Percentiles rank a stretch among this genome's conserved stretches.
Evolutionary conservation across 257 asterid species (phyloP).

Genomic region (Solanum appendiculatum): DNA sequence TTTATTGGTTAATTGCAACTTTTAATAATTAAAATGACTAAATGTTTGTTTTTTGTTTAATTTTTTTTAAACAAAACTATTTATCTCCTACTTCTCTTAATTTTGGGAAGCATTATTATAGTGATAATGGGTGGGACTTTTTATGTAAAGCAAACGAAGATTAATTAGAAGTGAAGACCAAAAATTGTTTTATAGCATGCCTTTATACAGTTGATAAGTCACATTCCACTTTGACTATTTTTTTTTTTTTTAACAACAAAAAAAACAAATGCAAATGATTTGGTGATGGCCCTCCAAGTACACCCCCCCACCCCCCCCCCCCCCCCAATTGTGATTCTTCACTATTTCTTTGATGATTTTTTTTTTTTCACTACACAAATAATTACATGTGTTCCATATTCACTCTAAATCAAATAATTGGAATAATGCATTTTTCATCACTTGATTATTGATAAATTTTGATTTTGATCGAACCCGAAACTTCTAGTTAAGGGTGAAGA

Average conservation of each 20-base stretch:
- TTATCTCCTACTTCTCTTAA: not conserved
- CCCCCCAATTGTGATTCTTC: too few relatives aligned
- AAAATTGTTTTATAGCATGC: constrained; percentile 23
- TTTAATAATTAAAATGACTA: constrained; percentile 7
- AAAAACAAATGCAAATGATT: constrained; percentile 17
- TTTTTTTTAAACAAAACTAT: not conserved
- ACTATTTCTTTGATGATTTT: not conserved
- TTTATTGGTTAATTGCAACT: not conserved
- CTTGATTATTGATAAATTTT: not conserved
- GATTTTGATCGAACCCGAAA: too few relatives aligned
- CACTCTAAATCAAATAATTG: not conserved
- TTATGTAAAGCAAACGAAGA: not conserved
- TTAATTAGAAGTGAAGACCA: not conserved
- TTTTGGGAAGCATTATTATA: not conserved
- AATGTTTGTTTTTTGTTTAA: not conserved
- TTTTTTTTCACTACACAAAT: not conserved
- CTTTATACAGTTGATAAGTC: constrained; percentile 22
- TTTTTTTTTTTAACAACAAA: not conserved
- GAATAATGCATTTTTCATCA: not conserved
- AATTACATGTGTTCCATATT: not conserved
- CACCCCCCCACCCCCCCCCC: not conserved
- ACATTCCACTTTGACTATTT: constrained; percentile 20
- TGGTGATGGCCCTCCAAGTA: constrained; percentile 17
- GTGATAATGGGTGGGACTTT: constrained; percentile 21
- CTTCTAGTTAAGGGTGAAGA: fast-evolving